These are phyloP conservation scores for Thelephora ganbajun DNA, from an alignment of 768 basidiomycete genomes.

Conservation along the genomic window DNA sequence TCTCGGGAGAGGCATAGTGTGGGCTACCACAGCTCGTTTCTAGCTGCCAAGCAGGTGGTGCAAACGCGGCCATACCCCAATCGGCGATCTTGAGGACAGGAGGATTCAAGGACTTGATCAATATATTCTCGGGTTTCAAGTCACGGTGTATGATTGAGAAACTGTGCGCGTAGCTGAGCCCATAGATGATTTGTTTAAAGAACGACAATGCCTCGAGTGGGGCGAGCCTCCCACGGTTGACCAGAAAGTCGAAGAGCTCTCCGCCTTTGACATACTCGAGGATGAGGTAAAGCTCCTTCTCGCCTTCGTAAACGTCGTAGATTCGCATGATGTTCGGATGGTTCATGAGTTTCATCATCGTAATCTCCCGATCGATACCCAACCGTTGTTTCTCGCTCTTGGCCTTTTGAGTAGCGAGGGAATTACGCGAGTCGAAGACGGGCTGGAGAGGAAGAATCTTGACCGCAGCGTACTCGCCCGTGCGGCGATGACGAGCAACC, in stretches of 20 bases:
- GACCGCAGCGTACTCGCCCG: conserved; percentile 87
- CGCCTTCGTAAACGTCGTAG: conserved; percentile 91
- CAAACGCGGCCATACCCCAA: conserved; percentile 97
- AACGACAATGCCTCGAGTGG: conserved; percentile 75
- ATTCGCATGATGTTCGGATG: conserved; percentile 94
- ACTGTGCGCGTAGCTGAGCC: conserved; percentile 91
- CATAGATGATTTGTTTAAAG: conserved; percentile 93
- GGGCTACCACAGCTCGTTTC: conserved; percentile 95
- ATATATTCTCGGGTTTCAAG: conserved; percentile 94
- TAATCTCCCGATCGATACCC: conserved; percentile 87
- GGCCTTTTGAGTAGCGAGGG: conserved; percentile 48
- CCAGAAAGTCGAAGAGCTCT: conserved; percentile 92
- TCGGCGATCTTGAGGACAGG: conserved; percentile 92
- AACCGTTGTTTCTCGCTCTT: conserved; percentile 73
- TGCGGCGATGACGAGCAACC: conserved; percentile 75
- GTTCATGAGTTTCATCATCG: conserved; percentile 99
- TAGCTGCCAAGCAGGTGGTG: conserved; percentile 68
- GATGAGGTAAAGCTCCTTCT: conserved; percentile 81
- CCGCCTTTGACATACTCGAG: conserved; percentile 94
- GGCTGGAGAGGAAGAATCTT: conserved; percentile 87
- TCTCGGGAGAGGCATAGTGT: conserved; percentile 94
- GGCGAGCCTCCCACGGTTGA: conserved; percentile 72
- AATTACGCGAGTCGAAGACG: conserved; percentile 57
- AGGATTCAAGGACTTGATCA: conserved; percentile 71
- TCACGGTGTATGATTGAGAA: conserved; percentile 98